Evolutionary conservation across 306 rosid genomes (phyloP).

Genomic region (Phaseolus lunatus): DNA sequence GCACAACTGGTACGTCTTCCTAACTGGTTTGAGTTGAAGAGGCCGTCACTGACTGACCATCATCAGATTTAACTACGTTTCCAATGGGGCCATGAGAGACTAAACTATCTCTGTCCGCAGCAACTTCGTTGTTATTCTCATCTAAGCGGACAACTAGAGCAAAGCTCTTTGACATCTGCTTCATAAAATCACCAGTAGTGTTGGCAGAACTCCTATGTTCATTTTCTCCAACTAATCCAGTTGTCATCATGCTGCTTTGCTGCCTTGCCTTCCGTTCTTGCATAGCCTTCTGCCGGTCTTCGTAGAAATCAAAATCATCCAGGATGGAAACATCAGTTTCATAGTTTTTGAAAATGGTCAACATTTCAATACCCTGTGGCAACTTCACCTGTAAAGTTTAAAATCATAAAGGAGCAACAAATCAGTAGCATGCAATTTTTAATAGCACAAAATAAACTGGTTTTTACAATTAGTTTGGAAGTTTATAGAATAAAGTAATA

Average conservation of each 20-base stretch:
- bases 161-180: constrained; percentile 86
- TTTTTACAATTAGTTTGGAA: constrained; percentile 6
- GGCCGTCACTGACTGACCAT: constrained; percentile 57
- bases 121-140: constrained; percentile 62
- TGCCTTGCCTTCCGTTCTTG: constrained; percentile 80
- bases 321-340: constrained; percentile 78
- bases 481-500: constrained; percentile 9
- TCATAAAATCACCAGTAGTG: constrained; percentile 63
- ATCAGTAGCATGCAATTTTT: constrained; percentile 18
- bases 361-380: constrained; percentile 80
- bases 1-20: constrained; percentile 32
- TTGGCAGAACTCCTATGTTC: constrained; percentile 62
- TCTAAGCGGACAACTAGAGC: constrained; percentile 80
- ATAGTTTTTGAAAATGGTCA: constrained; percentile 74
- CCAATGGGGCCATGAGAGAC: constrained; percentile 55
- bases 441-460: neutral
- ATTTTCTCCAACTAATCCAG: constrained; percentile 65
- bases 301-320: constrained; percentile 85
- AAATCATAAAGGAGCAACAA: constrained; percentile 34
- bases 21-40: constrained; percentile 66
- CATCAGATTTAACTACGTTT: constrained; percentile 60
- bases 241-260: constrained; percentile 60
- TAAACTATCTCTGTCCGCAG: constrained; percentile 53
- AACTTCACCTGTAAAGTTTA: constrained; percentile 67
- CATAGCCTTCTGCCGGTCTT: constrained; percentile 87